Base-by-base conservation (phyloP, 2,329 filamentous ascomycete genomes). In the Graphium sp. region DNA sequence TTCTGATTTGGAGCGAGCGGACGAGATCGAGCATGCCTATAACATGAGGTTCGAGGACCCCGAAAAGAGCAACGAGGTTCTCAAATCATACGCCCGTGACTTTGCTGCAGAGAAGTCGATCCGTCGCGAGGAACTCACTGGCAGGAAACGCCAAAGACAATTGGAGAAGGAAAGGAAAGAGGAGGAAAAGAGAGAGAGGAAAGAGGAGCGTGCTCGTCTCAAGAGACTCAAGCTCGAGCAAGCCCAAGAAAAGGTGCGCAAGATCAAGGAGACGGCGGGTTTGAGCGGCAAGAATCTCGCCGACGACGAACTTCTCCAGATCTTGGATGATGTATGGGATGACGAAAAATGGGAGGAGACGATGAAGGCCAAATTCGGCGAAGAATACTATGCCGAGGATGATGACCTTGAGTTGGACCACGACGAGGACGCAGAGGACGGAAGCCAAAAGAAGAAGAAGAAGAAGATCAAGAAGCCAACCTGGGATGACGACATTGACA, bases 401-500 rank as follows among this genome's bases (percentile, higher is more conserved):
- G 63, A 56, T 37, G 65, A 67, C 11, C 79, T 79, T 9, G 61
- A 52, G 33, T 80, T 66, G 12, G 69, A 76, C 15, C 62, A 66
- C 2, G 75, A 73, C 39, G 79, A 75, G 35, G 66, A 62, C 2
- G 59, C 61, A 11, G 63, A 65, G 14, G 56, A 62, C n/a, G 68
- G 63, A 6, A 47, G 56, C 22, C 53, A 54, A 12, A 39, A 52
- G 29, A 73, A 69, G 47, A 73, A 68, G 45, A 72, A 70, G 39
- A 74, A 65, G 44, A 62, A 62, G 37, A 54, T 66, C 7, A 83
- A 81, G 62, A 92, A 92, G 55, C 83, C 82, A 7, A 80, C 73
- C 36, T 98, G 87, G 78, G 82, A 94, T 42, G 84, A 95, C 44
- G 89, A 98, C 47, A 94, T 98, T 41, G 85, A 95, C 46, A 95